A percentile compares a stretch with the other conserved stretches of the same genome.
Conservation (phyloP, 2,329 filamentous ascomycete genomes). For the Trichocomaceae sp. region DNA sequence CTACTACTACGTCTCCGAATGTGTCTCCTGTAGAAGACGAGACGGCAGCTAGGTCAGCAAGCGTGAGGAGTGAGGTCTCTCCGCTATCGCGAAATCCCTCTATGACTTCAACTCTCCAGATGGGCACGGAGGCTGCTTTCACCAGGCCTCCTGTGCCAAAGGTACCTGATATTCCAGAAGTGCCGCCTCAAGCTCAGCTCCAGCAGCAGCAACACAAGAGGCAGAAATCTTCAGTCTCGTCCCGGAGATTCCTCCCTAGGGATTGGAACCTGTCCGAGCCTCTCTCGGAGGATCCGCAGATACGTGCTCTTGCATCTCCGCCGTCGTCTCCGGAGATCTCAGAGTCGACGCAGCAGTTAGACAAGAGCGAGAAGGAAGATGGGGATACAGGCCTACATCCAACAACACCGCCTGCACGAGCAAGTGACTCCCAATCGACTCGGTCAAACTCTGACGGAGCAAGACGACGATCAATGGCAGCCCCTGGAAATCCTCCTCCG, state of each 20-base stretch:
- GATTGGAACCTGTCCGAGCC: conserved; percentile 23
- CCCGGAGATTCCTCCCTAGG: conserved; percentile 28
- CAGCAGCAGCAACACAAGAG: conserved; percentile 19
- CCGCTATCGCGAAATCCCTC: conserved; percentile 27
- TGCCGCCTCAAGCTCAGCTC: conserved; percentile 13
- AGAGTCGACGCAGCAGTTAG: neutral
- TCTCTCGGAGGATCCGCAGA: conserved; percentile 33
- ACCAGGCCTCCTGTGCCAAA: conserved; percentile 14
- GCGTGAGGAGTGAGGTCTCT: conserved; percentile 18
- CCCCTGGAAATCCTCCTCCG: conserved; percentile 31
- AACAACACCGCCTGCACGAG: neutral
- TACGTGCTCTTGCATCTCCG: conserved; percentile 25
- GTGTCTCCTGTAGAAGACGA: conserved; percentile 8
- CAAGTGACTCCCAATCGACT: neutral
- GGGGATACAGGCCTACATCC: neutral
- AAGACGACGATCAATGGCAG: conserved; percentile 20
- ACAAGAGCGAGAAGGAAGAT: neutral
- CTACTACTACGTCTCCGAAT: conserved; percentile 8
- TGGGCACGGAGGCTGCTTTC: conserved; percentile 8
- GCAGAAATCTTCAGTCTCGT: conserved; percentile 31
- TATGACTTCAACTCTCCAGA: conserved; percentile 20
- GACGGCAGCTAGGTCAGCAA: conserved; percentile 9
- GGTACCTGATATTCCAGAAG: conserved; percentile 18
- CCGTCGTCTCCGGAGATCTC: conserved; percentile 2
- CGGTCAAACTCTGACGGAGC: neutral